phyloP scores from a whole-genome alignment of 106 monocot genomes.

The Dioscorea alata region DNA sequence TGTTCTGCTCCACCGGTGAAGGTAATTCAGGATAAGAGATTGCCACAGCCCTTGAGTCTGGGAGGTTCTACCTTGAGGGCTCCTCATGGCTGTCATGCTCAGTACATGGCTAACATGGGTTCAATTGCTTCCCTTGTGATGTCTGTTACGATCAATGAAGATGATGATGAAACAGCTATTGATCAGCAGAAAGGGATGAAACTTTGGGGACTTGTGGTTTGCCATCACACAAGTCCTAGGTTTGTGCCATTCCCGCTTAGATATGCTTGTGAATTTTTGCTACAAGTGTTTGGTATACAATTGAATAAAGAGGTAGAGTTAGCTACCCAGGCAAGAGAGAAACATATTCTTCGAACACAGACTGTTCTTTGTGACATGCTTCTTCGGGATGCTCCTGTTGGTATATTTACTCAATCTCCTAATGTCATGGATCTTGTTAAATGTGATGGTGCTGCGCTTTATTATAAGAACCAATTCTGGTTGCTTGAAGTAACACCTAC shows the following conservation, averaged over 20 bases:
- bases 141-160: conserved; percentile 75
- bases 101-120: conserved; percentile 95
- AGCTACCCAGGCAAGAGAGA: conserved; percentile 76
- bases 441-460: conserved; percentile 92
- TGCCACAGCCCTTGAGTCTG: conserved; percentile 52
- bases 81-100: conserved; percentile 88
- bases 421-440: conserved; percentile 90
- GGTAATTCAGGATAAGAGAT: conserved; percentile 58
- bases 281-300: conserved; percentile 83
- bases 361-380: conserved; percentile 94
- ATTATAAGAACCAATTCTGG: conserved; percentile 60
- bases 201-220: conserved; percentile 92
- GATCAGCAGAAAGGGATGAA: conserved; percentile 46
- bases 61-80: conserved; percentile 77
- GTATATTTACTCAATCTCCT: conserved; percentile 81
- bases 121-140: conserved; percentile 84
- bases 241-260: conserved; percentile 91
- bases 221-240: conserved; percentile 68
- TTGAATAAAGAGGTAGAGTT: conserved; percentile 87
- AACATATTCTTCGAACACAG: conserved; percentile 69
- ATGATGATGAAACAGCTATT: conserved; percentile 30
- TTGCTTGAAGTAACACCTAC: conserved; percentile 62
- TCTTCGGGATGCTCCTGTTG: conserved; percentile 73
- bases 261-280: conserved; percentile 88
- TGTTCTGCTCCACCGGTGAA: conserved; percentile 59